Base-by-base conservation (phyloP, 352 stramenopile species). In the Phytophthora pini region DNA sequence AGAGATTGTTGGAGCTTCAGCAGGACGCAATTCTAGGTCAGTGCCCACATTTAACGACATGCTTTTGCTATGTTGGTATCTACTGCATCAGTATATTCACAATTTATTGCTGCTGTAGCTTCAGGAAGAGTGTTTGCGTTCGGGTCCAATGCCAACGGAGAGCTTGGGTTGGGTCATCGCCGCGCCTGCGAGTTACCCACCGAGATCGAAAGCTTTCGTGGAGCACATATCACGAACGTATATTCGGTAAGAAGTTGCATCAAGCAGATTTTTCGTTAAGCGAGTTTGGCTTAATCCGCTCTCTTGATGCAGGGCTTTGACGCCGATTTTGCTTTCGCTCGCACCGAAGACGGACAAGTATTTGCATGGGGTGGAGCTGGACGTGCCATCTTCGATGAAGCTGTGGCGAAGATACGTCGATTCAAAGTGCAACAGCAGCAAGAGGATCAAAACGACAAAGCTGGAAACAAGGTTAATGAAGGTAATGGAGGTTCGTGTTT, bases 291-390 rank as follows among this genome's bases (percentile, higher is more conserved):
- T 31, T 32, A 41, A 20, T 26, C 48, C 22, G 32, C 15, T 39
- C n/a, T 13, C 49, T 36, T 54, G 10, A 5, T 52, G 1, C 32
- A 91, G 82, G 82, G 85, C 2, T 91, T 90, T 56, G 83, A 89
- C 45, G 70, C 79, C 12, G 76, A 90, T 39, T 87, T 84, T 45
- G 80, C 82, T 4, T 95, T 98, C 40, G 94, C 94, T 7, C 56
- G 96, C 9, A 80, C 87, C 2, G 79, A 88, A 22, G 80, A 92
- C 9, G 88, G 82, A 2, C 86, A 94, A 31, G 77, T 98, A 11
- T 97, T 94, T 62, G 70, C 72, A 10, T 98, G 94, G 93, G 94
- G 94, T 15, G 94, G 94, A 6, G 84, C 81, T 9, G 80, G 82
- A 4, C 68, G 49, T 53, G 65, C 78, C 9, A 51, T 87, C 4